These are phyloP conservation scores for Blastobotrys muscicola DNA, from an alignment of 805 yeast species.

Conservation along the genomic window DNA sequence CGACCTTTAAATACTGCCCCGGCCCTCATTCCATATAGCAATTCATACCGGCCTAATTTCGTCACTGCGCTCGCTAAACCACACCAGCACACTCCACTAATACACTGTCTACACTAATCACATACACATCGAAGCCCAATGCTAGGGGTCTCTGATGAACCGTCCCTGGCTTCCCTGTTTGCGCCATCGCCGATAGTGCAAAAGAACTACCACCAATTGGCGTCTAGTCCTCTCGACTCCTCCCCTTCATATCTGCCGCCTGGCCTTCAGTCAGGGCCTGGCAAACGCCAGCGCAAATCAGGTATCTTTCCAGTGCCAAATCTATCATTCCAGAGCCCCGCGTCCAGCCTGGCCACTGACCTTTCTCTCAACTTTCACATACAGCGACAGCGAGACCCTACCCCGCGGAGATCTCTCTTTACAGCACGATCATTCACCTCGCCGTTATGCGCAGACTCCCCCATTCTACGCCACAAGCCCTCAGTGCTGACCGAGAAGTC, in stretches of 20 bases:
- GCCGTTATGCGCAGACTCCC: conserved; percentile 8
- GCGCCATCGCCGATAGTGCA: not conserved
- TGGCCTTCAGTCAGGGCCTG: conserved; percentile 10
- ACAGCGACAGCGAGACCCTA: conserved; percentile 21
- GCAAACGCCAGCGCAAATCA: conserved; percentile 2
- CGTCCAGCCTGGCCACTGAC: conserved; percentile 29
- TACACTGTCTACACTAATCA: not conserved
- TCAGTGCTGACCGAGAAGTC: no score
- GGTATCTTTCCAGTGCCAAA: conserved; percentile 13
- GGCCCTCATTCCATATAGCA: no score
- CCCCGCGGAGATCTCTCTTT: conserved; percentile 27
- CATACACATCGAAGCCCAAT: not conserved
- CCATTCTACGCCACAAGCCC: conserved; percentile 12
- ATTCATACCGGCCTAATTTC: not conserved
- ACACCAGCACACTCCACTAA: not conserved
- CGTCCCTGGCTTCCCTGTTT: conserved; percentile 1
- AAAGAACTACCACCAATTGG: not conserved
- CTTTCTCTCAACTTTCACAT: conserved; percentile 30
- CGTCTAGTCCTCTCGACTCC: conserved; percentile 7
- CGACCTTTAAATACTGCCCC: no score
- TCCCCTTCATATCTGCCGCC: conserved; percentile 15
- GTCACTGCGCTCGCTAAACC: not conserved
- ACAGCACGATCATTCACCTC: conserved; percentile 17
- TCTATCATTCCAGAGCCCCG: conserved; percentile 14
- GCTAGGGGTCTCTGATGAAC: not conserved